Percentiles rank a stretch among this genome's conserved stretches.
Evolutionary conservation across 306 rosid genomes (phyloP).

Genomic region (Quercus glauca): DNA sequence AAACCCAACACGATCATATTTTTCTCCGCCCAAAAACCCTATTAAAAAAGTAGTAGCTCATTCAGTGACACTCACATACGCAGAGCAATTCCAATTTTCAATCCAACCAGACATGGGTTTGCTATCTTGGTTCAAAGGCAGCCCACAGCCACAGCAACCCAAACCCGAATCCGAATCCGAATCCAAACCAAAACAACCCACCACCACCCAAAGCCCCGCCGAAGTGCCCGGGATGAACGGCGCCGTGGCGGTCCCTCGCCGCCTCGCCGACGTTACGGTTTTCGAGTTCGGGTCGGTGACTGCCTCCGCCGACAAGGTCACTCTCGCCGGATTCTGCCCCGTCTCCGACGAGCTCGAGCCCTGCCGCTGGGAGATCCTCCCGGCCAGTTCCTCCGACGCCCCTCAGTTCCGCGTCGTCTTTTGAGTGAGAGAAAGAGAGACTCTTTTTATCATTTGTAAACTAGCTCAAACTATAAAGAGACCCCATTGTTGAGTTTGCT

Average conservation of each 20-base stretch:
- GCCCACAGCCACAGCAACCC: constrained; percentile 17
- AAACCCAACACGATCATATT: neutral
- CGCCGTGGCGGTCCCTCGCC: constrained; percentile 77
- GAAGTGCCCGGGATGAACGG: constrained; percentile 79
- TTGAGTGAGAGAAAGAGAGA: constrained; percentile 13
- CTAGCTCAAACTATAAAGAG: neutral
- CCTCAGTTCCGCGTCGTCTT: constrained; percentile 93
- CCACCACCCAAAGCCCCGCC: constrained; percentile 23
- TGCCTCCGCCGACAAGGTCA: constrained; percentile 69
- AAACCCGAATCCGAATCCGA: constrained; percentile 29
- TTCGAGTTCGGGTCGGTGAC: constrained; percentile 88
- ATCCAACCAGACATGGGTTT: constrained; percentile 52
- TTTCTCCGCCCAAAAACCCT: neutral
- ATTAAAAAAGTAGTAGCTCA: neutral
- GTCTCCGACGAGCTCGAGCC: constrained; percentile 97
- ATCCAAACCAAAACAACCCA: constrained; percentile 24
- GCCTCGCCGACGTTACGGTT: constrained; percentile 53
- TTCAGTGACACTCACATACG: neutral
- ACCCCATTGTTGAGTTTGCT: neutral
- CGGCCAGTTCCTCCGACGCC: constrained; percentile 69
- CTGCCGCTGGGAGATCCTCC: constrained; percentile 93
- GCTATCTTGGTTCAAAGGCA: constrained; percentile 74
- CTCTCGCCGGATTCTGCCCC: constrained; percentile 87
- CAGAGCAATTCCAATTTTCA: too few species aligned
- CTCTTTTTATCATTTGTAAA: neutral